These are phyloP conservation scores for Parastagonospora avenae DNA, from an alignment of 2,329 filamentous ascomycete species.

Conservation along the genomic window DNA sequence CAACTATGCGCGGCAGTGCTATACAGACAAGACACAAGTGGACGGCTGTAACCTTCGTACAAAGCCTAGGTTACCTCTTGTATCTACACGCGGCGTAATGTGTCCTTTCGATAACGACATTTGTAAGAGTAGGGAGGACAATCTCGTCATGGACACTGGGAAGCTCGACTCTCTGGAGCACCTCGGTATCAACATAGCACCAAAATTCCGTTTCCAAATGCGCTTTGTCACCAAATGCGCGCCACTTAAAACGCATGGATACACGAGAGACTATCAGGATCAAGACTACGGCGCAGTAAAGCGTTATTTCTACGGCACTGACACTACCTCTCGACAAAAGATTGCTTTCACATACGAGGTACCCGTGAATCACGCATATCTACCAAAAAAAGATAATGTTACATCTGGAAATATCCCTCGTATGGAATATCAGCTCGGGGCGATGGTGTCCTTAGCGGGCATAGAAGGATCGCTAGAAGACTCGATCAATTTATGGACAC, in stretches of 20 bases:
- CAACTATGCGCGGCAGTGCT: slow-evolving; percentile 28
- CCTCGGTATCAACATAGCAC: slow-evolving; percentile 30
- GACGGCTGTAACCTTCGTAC: slow-evolving; percentile 24
- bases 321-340: background rate
- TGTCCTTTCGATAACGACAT: slow-evolving; percentile 27
- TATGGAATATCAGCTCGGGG: slow-evolving; percentile 11
- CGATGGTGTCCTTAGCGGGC: background rate
- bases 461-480: background rate
- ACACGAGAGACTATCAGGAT: slow-evolving; percentile 10
- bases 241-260: slow-evolving; percentile 21
- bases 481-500: too few relatives aligned
- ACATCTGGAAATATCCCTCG: slow-evolving; percentile 6
- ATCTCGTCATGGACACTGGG: slow-evolving; percentile 29
- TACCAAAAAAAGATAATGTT: slow-evolving; percentile 9
- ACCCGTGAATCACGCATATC: slow-evolving; percentile 4
- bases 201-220: slow-evolving; percentile 22
- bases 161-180: slow-evolving; percentile 24
- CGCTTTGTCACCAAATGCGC: slow-evolving; percentile 27
- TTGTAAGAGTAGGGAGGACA: slow-evolving; percentile 15
- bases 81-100: slow-evolving; percentile 7
- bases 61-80: slow-evolving; percentile 13
- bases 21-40: slow-evolving; percentile 9
- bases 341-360: slow-evolving; percentile 10
- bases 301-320: slow-evolving; percentile 11
- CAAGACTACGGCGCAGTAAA: slow-evolving; percentile 3